These are phyloP conservation scores for Eragrostis curvula DNA, from an alignment of 176 grass and related monocot species.

Conservation along the genomic window DNA sequence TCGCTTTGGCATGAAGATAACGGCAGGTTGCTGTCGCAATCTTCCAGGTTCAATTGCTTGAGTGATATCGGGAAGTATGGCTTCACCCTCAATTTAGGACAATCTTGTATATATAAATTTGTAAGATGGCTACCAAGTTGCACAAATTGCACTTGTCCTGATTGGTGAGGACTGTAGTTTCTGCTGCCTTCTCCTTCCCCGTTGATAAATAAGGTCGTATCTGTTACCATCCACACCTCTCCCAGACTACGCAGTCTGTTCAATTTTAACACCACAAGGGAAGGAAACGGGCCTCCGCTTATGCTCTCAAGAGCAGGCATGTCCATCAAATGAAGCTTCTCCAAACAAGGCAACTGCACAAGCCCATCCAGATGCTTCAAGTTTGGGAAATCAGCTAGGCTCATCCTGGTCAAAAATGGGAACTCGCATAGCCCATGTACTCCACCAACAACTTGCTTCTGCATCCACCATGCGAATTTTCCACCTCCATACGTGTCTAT, in stretches of 20 bases:
- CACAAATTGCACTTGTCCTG: no score
- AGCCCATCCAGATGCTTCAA: neutral
- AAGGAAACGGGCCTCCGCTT: constrained; percentile 19
- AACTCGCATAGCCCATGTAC: no score
- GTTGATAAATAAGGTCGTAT: no score
- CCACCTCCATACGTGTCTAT: neutral
- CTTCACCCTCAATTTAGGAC: no score
- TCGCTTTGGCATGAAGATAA: no score
- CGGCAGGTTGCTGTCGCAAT: neutral
- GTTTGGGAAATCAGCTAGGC: neutral
- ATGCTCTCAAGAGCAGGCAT: constrained; percentile 11
- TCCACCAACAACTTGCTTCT: neutral
- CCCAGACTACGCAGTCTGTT: neutral
- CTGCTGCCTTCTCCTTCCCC: no score
- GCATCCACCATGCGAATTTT: constrained; percentile 22
- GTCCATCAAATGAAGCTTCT: fast-evolving
- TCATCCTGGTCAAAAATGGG: neutral
- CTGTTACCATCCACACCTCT: neutral
- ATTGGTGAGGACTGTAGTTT: no score
- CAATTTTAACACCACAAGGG: fast-evolving
- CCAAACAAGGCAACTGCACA: neutral
- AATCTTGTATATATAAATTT: no score
- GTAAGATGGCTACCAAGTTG: no score
- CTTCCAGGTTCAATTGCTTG: fast-evolving
- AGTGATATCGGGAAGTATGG: neutral